Conservation (phyloP, 192 early-diverging fungal genomes). For the Thamnidium elegans region DNA sequence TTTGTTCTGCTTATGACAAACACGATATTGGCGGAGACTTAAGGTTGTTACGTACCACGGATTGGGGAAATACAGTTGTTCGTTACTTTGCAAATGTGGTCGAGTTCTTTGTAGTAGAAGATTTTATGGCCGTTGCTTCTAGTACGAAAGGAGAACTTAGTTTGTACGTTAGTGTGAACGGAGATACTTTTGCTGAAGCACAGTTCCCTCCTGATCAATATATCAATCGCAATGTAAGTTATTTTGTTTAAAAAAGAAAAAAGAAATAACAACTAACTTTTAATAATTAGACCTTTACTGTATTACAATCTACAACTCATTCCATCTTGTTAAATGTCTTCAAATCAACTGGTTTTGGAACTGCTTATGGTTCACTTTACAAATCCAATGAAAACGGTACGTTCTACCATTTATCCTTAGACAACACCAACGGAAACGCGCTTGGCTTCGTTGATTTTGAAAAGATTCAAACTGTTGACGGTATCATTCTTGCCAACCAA, state of each 20-base stretch:
- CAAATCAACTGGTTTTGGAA: slow-evolving; percentile 41
- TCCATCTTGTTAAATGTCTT: slow-evolving; percentile 78
- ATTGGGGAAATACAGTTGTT: slow-evolving; percentile 34
- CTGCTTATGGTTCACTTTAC: slow-evolving; percentile 75
- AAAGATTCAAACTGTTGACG: slow-evolving; percentile 82
- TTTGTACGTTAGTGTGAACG: slow-evolving; percentile 76
- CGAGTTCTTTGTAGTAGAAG: slow-evolving; percentile 74
- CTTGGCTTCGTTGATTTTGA: slow-evolving; percentile 85
- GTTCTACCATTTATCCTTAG: slow-evolving; percentile 70
- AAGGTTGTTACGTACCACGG: slow-evolving; percentile 60
- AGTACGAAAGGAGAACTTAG: slow-evolving; percentile 48
- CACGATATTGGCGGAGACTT: slow-evolving; percentile 58
- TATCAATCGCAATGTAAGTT: slow-evolving; percentile 61
- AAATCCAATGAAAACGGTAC: slow-evolving; percentile 86
- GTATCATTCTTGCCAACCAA: slow-evolving; percentile 86
- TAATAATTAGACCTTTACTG: slow-evolving; percentile 63
- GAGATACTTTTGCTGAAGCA: slow-evolving; percentile 64
- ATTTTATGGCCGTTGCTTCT: slow-evolving; percentile 70
- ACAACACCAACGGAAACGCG: slow-evolving; percentile 77
- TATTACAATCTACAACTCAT: slow-evolving; percentile 81
- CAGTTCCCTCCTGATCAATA: slow-evolving; percentile 82
- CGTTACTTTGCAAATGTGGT: slow-evolving; percentile 59
- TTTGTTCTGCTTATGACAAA: slow-evolving; percentile 65
- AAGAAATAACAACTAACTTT: background rate
- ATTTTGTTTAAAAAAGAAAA: slow-evolving; percentile 1